Percentiles rank a stretch among this genome's conserved stretches.
Conservation (phyloP, 2,329 filamentous ascomycete species). For the Calonectria naviculata region DNA sequence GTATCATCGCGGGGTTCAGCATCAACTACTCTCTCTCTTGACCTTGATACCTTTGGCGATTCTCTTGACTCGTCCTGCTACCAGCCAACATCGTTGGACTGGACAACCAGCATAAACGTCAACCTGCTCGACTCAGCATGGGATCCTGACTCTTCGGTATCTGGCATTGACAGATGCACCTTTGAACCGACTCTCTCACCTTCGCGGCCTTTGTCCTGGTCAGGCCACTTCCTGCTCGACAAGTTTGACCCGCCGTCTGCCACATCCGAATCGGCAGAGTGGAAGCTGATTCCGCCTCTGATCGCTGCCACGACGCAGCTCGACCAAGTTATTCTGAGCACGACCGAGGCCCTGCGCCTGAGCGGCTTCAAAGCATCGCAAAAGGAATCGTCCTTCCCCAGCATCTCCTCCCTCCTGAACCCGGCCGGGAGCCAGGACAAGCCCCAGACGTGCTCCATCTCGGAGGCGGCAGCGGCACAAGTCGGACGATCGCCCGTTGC, state of each 20-base stretch:
- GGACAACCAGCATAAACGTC: neutral
- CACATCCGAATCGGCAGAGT: slow-evolving; percentile 1
- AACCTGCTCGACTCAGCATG: slow-evolving; percentile 17
- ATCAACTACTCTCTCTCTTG: neutral
- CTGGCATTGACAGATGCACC: neutral
- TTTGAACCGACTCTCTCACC: neutral
- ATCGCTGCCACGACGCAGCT: slow-evolving; percentile 26
- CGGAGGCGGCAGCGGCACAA: slow-evolving; percentile 28
- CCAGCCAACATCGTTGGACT: neutral
- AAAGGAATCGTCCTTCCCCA: slow-evolving; percentile 31
- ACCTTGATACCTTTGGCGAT: neutral
- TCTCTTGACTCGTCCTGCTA: neutral
- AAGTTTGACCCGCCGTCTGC: slow-evolving; percentile 1
- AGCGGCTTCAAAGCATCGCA: slow-evolving; percentile 6
- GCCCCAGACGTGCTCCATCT: slow-evolving; percentile 17
- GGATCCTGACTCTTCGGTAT: slow-evolving; percentile 8
- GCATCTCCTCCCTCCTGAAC: slow-evolving; percentile 39
- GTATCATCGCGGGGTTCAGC: neutral
- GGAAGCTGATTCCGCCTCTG: slow-evolving; percentile 27
- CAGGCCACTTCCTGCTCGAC: slow-evolving; percentile 24
- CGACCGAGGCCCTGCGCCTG: slow-evolving; percentile 23
- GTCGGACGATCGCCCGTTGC: slow-evolving; percentile 23
- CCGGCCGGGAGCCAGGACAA: neutral
- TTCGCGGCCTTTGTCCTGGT: slow-evolving; percentile 22
- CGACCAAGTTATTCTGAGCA: slow-evolving; percentile 27